phyloP scores from a whole-genome alignment of 441 rosid species.

The Corymbia citriodora region DNA sequence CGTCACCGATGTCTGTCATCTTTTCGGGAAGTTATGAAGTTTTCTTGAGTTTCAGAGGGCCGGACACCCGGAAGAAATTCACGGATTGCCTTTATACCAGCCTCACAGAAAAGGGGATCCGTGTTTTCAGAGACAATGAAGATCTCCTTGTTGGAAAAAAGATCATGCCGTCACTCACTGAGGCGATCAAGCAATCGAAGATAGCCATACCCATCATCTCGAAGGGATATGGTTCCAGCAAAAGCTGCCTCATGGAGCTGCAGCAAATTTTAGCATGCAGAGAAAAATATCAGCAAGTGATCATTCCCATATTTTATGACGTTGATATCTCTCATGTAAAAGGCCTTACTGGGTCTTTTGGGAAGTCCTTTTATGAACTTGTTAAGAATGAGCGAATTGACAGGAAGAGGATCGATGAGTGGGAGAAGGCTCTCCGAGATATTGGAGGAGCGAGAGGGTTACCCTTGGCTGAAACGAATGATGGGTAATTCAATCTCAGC shows the following conservation, averaged over 20 bases:
- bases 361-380: rapidly evolving
- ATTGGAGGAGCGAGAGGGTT: not conserved
- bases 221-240: not conserved
- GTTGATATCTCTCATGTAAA: not conserved
- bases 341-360: not conserved
- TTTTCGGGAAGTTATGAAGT: rapidly evolving
- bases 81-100: not conserved
- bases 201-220: conserved; percentile 5
- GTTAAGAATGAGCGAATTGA: not conserved
- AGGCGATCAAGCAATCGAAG: not conserved
- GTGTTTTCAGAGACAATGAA: not conserved
- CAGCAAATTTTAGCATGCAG: not conserved
- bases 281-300: not conserved
- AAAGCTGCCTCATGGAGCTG: conserved; percentile 5
- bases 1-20: not conserved
- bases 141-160: not conserved
- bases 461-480: not conserved
- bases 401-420: rapidly evolving
- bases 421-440: not conserved
- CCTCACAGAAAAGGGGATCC: not conserved
- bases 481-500: not conserved
- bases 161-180: not conserved
- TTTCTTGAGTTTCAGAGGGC: not conserved
- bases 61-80: not conserved
- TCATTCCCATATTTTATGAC: not conserved